A percentile compares a stretch with the other conserved stretches of the same genome.
Conservation (phyloP, 2,329 filamentous ascomycete species). For the Drechslera avenae region DNA sequence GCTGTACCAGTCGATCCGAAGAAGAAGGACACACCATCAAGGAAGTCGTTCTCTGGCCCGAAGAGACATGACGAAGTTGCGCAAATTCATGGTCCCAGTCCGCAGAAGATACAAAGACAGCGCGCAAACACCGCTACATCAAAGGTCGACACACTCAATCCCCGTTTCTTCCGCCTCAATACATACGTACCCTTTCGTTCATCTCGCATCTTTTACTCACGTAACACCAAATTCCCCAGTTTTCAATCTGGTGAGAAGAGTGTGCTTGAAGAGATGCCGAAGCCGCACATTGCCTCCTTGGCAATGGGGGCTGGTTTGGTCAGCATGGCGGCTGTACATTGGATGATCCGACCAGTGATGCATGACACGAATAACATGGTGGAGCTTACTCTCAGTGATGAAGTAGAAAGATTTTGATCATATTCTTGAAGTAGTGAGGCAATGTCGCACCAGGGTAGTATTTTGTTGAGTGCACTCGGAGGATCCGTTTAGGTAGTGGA, state of each 20-base stretch:
- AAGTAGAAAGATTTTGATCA: neutral
- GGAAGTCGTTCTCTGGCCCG: slow-evolving; percentile 18
- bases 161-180: slow-evolving; percentile 42
- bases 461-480: too few species aligned
- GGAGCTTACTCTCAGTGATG: slow-evolving; percentile 26
- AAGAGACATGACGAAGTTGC: slow-evolving; percentile 21
- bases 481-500: too few species aligned
- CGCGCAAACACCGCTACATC: slow-evolving; percentile 23
- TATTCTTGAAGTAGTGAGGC: too few species aligned
- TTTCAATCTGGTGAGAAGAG: slow-evolving; percentile 31
- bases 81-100: slow-evolving; percentile 1
- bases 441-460: too few species aligned
- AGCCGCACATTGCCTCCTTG: slow-evolving; percentile 38
- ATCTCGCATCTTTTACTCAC: slow-evolving; percentile 43
- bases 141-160: slow-evolving; percentile 24
- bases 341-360: slow-evolving; percentile 22
- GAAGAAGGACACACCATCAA: slow-evolving; percentile 9
- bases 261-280: slow-evolving; percentile 38
- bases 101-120: slow-evolving; percentile 25
- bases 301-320: slow-evolving; percentile 44
- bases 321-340: slow-evolving; percentile 38
- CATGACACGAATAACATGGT: slow-evolving; percentile 15
- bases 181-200: slow-evolving; percentile 39
- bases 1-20: neutral
- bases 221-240: slow-evolving; percentile 23